Percentiles rank a stretch among this genome's conserved stretches.
phyloP scores from a whole-genome alignment of 2,329 filamentous ascomycete genomes.

The Colletotrichum camelliae region DNA sequence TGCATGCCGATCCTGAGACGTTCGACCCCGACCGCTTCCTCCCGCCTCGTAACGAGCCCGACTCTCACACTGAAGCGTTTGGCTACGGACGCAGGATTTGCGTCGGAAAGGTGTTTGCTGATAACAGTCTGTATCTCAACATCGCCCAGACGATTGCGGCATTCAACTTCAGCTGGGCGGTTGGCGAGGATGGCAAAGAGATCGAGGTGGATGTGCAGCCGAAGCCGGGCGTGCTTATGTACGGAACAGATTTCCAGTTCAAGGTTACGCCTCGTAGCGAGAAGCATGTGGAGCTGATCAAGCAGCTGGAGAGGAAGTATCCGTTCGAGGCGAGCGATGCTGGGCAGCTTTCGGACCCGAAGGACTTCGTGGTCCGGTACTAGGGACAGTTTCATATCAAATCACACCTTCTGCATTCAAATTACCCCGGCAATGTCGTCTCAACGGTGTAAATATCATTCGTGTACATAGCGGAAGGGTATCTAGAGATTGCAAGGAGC shows the following conservation, averaged over 20 bases:
- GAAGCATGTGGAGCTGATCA: neutral
- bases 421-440: neutral
- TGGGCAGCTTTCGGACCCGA: neutral
- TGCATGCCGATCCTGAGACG: constrained; percentile 53
- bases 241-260: constrained; percentile 5
- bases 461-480: constrained; percentile 13
- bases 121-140: constrained; percentile 31
- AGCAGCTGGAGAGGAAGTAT: neutral
- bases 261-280: constrained; percentile 3
- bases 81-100: constrained; percentile 42
- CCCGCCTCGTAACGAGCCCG: constrained; percentile 30
- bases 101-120: constrained; percentile 36
- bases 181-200: constrained; percentile 34
- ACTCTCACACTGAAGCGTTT: constrained; percentile 32
- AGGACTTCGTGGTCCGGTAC: neutral
- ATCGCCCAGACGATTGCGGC: constrained; percentile 43
- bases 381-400: neutral
- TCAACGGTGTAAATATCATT: neutral
- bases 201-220: neutral
- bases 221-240: constrained; percentile 14
- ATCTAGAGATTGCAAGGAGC: constrained; percentile 14
- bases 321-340: constrained; percentile 6
- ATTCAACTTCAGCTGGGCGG: constrained; percentile 40
- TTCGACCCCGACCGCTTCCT: constrained; percentile 42
- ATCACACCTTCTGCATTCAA: too few species aligned